Conservation (phyloP, 192 early-diverging fungal genomes). For the Podochytrium sp. region DNA sequence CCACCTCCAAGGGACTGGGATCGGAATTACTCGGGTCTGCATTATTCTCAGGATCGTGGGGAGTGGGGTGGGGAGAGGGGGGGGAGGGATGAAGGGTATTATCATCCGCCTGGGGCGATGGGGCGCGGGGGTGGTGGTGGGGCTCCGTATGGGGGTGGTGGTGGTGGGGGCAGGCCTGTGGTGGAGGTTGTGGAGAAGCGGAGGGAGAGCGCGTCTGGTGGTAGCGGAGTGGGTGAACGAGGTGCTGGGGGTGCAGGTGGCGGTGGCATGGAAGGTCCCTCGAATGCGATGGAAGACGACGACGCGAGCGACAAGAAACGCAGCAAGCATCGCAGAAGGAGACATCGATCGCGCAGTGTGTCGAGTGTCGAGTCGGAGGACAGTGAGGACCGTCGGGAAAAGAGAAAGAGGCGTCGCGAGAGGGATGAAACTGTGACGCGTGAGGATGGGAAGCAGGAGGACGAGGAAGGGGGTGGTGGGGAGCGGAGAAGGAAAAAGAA, state of each 20-base stretch:
- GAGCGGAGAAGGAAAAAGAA: background rate
- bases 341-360: slow-evolving; percentile 3
- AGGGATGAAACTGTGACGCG: background rate
- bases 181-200: slow-evolving; percentile 14
- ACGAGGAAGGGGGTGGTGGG: background rate
- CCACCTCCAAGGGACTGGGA: background rate
- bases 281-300: background rate
- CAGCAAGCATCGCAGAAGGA: background rate
- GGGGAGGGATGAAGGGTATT: background rate
- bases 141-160: background rate
- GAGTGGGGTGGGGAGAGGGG: background rate
- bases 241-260: background rate
- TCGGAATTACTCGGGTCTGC: too few relatives aligned
- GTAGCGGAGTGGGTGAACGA: background rate
- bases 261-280: background rate
- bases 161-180: slow-evolving; percentile 2
- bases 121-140: background rate
- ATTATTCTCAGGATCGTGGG: background rate
- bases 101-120: background rate
- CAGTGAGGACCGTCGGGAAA: background rate
- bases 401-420: slow-evolving; percentile 5
- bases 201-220: background rate
- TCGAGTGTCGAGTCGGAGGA: background rate
- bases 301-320: background rate
- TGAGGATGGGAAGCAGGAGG: background rate